Conservation (phyloP, 2,329 filamentous ascomycete genomes). For the Leptographium flavum region DNA sequence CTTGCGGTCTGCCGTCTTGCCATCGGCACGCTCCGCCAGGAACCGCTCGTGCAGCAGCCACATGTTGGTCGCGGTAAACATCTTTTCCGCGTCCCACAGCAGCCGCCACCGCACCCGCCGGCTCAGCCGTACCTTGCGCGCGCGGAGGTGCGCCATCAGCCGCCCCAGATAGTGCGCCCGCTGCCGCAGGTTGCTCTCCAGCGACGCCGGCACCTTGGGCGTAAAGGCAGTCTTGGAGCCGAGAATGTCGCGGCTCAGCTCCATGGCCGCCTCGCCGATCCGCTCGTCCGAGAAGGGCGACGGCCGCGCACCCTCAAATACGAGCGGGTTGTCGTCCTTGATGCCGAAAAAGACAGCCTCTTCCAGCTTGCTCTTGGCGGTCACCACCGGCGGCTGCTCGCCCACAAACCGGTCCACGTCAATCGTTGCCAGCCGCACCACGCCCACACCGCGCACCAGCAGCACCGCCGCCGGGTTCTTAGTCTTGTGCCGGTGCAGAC, state of each 20-base stretch:
- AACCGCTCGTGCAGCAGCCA: slow-evolving; percentile 71
- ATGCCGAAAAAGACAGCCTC: slow-evolving; percentile 89
- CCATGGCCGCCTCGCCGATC: slow-evolving; percentile 60
- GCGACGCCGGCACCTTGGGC: slow-evolving; percentile 54
- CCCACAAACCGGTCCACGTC: slow-evolving; percentile 46
- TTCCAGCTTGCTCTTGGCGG: slow-evolving; percentile 78
- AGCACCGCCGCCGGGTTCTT: slow-evolving; percentile 50
- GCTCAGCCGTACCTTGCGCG: slow-evolving; percentile 51
- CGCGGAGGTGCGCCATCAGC: slow-evolving; percentile 56
- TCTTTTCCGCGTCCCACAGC: slow-evolving; percentile 81
- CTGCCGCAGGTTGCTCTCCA: slow-evolving; percentile 67
- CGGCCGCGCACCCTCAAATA: slow-evolving; percentile 57
- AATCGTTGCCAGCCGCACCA: slow-evolving; percentile 43
- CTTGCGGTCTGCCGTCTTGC: slow-evolving; percentile 40
- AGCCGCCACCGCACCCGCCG: slow-evolving; percentile 61
- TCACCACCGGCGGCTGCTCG: slow-evolving; percentile 47
- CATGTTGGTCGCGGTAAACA: slow-evolving; percentile 63
- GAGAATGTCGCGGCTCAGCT: slow-evolving; percentile 70
- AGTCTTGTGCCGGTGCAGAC: slow-evolving; percentile 36
- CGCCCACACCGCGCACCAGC: slow-evolving; percentile 47
- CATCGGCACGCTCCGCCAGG: slow-evolving; percentile 36
- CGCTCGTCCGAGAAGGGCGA: slow-evolving; percentile 55
- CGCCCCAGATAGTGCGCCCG: slow-evolving; percentile 61
- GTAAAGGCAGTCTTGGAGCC: slow-evolving; percentile 64
- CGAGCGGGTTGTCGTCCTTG: slow-evolving; percentile 72